Evolutionary conservation across 2,329 filamentous ascomycete species (phyloP), one percentile per base, ranked within the genome.

Genomic region (Emmonsiellopsis sp.): DNA sequence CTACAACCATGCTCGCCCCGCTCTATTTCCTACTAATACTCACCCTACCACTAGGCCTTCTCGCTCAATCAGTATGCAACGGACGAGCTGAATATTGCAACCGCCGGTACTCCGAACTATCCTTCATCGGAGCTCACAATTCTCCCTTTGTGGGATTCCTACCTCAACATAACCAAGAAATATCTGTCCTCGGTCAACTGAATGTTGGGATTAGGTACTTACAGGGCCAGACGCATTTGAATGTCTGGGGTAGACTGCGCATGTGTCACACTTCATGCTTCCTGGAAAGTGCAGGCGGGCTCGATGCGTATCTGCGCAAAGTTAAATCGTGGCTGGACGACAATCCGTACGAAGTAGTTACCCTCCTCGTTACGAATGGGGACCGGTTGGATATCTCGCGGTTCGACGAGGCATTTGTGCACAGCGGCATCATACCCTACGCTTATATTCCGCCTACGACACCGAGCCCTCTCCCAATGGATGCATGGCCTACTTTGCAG

Each of bases 191-290:
- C 27, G 68, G 71, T 2, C 83, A 86, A 62, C 73, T 87, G 8
- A 68, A 79, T 50, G 70, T 79, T 34, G 84, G 84, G 13, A 77
- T 87, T 42, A 78, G 84, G 21, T 83, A 83, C 58, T 68, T 87
- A 10, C 80, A 84, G 61, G 81, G 77, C 31, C 83, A 86, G 65
- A 82, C 82, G 2, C 84, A 84, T 61, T 58, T 63, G 36, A 68
- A 76, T 39, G 67, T 74, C 52, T 55, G 60, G n/a, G 76, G 74
- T 31, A 66, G 64, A 1, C 74, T 86, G 44, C 71, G 82, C 58
- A 71, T 85, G 64, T 86, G 85, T 65, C 84, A 88, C 63, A 85
- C 82, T 1, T 74, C 73, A 21, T 88, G 84, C 66, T 61, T 72
- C 48, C 68, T 82, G 40, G 73, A 83, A 42, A 78, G 86, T 62